Evolutionary conservation across 2,329 filamentous ascomycete genomes (phyloP), one percentile per base, ranked within the genome.

Genomic region (Hortaea sp.): DNA sequence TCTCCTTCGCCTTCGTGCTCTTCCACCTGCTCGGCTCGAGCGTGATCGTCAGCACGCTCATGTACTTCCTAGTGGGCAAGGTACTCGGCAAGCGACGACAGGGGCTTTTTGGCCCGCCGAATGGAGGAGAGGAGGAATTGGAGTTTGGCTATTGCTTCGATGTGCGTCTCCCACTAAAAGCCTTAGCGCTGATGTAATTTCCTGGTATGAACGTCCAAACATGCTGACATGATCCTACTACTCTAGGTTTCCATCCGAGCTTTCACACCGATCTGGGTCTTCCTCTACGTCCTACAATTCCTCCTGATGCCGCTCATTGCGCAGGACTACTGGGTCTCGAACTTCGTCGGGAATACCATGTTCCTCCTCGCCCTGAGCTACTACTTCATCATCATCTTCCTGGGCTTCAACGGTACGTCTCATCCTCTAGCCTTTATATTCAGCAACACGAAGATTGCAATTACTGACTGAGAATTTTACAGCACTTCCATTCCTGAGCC

Each of bases 101-200:
- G 57, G 78, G 80, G 2, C 63, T 83, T 5, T 82, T 83, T 56
- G 69, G 73, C 5, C 74, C 77, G 45, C 72, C 66, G 4, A 70
- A 69, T 7, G 74, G 73, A 29, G 53, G 55, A 7, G 57, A 58
- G 12, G 79, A 82, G 45, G 76, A 76, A 49, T 63, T 84, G 50
- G 81, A 84, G 58, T 84, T 84, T 65, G 81, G 81, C 44, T 84
- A 84, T 60, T 84, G 81, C 62, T 84, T 83, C 65, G 81, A 84
- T 66, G 81, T 79, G 55, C 60, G 72, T 47, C 10, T 35, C 32
- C 32, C 4, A 9, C 32, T 30, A n/a, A 11, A 31, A 4, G 6
- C 38, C 49, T 53, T 32, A 53, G 40, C 12, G 29, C 6, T 11
- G 9, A 43, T n/a, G 10, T 43, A 6, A 43, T 9, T 10, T 20